Evolutionary conservation across 345 rosid genomes (phyloP).

Genomic region (Lagerstroemia speciosa): DNA sequence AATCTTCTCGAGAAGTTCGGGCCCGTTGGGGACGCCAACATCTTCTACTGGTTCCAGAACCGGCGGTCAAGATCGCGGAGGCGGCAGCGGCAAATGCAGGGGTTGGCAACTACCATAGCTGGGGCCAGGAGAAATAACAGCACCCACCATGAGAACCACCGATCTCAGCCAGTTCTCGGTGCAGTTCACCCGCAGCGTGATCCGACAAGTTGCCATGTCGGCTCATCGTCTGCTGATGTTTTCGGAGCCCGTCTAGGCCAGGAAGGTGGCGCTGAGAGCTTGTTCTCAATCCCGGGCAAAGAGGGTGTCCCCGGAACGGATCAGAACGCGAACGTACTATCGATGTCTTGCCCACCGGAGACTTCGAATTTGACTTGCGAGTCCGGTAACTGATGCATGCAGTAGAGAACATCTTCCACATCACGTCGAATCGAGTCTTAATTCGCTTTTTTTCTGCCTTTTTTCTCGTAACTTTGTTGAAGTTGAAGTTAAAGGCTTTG

Average conservation of each 20-base stretch:
- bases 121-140: neutral
- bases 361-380: slow-evolving; percentile 58
- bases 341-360: slow-evolving; percentile 50
- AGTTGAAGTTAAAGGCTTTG: too few species aligned
- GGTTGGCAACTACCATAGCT: slow-evolving; percentile 31
- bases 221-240: neutral
- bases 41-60: slow-evolving; percentile 99
- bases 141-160: slow-evolving; percentile 7
- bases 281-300: slow-evolving; percentile 42
- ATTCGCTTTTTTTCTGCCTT: too few species aligned
- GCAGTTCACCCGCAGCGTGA: slow-evolving; percentile 5
- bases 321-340: slow-evolving; percentile 37
- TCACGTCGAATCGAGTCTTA: neutral
- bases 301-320: slow-evolving; percentile 56
- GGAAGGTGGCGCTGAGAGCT: slow-evolving; percentile 32
- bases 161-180: slow-evolving; percentile 35
- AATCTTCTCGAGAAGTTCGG: slow-evolving; percentile 90
- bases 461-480: too few species aligned
- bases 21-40: slow-evolving; percentile 88
- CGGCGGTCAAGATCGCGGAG: slow-evolving; percentile 92
- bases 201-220: neutral
- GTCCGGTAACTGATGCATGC: slow-evolving; percentile 41
- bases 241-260: neutral
- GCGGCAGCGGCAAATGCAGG: slow-evolving; percentile 88
- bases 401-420: neutral